Percentiles rank a stretch among this genome's conserved stretches.
Conservation (phyloP, 2,329 filamentous ascomycete species). For the Xylaria hypoxylon region DNA sequence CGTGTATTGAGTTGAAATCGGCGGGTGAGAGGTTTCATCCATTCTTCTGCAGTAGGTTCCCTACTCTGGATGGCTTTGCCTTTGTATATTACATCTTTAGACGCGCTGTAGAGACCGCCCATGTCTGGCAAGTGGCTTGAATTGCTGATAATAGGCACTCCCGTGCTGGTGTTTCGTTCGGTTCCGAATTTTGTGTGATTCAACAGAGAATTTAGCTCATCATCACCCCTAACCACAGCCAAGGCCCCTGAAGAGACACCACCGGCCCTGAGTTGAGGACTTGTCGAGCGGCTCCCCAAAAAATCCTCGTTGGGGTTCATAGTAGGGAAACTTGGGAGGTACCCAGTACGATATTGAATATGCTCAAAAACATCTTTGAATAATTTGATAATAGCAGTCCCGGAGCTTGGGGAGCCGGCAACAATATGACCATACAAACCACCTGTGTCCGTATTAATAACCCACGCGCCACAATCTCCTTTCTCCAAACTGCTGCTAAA, state of each 20-base stretch:
- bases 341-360: constrained; percentile 13
- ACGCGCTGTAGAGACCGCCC: no score
- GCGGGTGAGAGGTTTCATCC: background rate
- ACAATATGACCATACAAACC: constrained; percentile 12
- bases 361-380: constrained; percentile 10
- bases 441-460: constrained; percentile 4
- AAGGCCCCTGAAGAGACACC: background rate
- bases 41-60: background rate
- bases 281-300: background rate
- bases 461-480: constrained; percentile 13
- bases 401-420: constrained; percentile 5
- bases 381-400: constrained; percentile 8
- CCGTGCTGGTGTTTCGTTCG: background rate
- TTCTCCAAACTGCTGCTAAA: constrained; percentile 1
- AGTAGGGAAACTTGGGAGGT: constrained; percentile 3
- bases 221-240: no score
- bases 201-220: no score
- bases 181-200: no score
- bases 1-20: background rate
- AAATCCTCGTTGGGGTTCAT: background rate
- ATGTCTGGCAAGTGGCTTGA: background rate
- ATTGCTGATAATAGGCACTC: background rate
- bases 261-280: background rate
- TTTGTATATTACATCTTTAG: background rate
- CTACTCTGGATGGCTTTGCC: background rate